Percentiles rank a stretch among this genome's conserved stretches.
phyloP scores from a whole-genome alignment of 306 rosid genomes.

The Corylus heterophylla region DNA sequence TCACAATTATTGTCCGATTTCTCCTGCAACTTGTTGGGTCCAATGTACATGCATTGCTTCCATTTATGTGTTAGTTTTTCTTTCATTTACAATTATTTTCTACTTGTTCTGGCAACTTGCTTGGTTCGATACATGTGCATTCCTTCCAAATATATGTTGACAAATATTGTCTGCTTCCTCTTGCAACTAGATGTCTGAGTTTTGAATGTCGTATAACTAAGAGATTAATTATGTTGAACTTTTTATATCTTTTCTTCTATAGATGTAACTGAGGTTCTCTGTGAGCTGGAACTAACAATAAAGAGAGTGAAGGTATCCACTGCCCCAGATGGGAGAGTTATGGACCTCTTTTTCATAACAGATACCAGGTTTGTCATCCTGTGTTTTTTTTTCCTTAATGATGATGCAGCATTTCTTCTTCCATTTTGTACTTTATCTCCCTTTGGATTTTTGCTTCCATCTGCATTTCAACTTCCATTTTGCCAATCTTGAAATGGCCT shows the following conservation, averaged over 20 bases:
- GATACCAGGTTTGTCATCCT: constrained; percentile 52
- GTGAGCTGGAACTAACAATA: constrained; percentile 56
- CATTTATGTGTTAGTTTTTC: too few relatives aligned
- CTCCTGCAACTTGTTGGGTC: too few relatives aligned
- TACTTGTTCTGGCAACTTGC: too few relatives aligned
- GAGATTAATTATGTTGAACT: background rate
- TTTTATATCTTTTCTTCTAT: background rate
- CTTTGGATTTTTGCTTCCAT: background rate
- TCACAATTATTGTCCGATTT: too few relatives aligned
- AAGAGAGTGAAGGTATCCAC: constrained; percentile 60
- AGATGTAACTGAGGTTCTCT: constrained; percentile 63
- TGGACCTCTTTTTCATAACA: constrained; percentile 63
- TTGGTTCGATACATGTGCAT: background rate
- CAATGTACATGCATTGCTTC: too few relatives aligned
- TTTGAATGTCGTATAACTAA: background rate
- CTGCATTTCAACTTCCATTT: background rate
- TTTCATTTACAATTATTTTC: too few relatives aligned
- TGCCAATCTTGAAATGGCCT: background rate
- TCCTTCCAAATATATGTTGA: background rate
- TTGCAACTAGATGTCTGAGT: constrained; percentile 9
- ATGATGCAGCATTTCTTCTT: background rate
- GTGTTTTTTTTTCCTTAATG: constrained; percentile 2
- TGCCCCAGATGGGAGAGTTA: constrained; percentile 58
- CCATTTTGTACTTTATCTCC: background rate
- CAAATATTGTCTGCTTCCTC: background rate